Conservation (phyloP, 2,329 filamentous ascomycete genomes). For the Hypocrella siamensis region DNA sequence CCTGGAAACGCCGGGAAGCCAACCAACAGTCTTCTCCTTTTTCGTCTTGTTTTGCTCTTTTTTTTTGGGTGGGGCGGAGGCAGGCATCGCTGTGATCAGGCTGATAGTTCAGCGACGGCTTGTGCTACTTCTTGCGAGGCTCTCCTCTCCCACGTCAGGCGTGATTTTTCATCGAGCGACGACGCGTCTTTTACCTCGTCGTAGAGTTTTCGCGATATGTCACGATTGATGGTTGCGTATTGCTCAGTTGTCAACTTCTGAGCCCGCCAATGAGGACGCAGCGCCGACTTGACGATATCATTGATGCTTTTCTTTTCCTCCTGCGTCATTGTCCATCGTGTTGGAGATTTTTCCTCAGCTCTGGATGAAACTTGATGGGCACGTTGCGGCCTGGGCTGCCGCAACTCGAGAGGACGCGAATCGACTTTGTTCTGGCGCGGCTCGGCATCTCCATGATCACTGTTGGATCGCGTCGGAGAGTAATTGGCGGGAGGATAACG, state of each 20-base stretch:
- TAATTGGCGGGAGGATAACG: constrained; percentile 62
- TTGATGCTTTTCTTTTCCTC: constrained; percentile 81
- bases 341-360: constrained; percentile 53
- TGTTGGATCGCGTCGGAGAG: constrained; percentile 37
- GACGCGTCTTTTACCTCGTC: constrained; percentile 42
- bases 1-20: constrained; percentile 12
- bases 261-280: constrained; percentile 71
- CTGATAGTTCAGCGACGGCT: constrained; percentile 46
- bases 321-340: constrained; percentile 49
- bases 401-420: constrained; percentile 27
- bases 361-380: constrained; percentile 24
- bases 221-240: constrained; percentile 83
- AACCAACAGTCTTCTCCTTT: not conserved
- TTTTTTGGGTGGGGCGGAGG: no score
- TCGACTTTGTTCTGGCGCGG: constrained; percentile 11
- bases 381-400: constrained; percentile 35
- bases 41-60: no score
- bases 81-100: constrained; percentile 19
- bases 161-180: constrained; percentile 47
- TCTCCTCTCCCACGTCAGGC: constrained; percentile 58
- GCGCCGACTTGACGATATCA: constrained; percentile 66
- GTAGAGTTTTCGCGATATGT: constrained; percentile 79
- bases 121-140: constrained; percentile 65
- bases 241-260: constrained; percentile 73
- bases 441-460: constrained; percentile 31